phyloP scores from a whole-genome alignment of 345 rosid genomes.

The Pistacia integerrima region DNA sequence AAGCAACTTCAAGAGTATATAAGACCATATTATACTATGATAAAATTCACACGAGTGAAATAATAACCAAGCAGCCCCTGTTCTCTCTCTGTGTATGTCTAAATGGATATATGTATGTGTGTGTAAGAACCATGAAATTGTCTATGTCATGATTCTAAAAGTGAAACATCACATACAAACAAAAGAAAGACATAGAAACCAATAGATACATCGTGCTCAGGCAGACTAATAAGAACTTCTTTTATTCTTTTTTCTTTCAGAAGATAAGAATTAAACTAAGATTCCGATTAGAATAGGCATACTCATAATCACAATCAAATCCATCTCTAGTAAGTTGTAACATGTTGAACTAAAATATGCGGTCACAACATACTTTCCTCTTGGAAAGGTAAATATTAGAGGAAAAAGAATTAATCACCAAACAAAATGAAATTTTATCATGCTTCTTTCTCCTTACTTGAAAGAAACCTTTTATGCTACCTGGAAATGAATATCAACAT shows the following conservation, averaged over 20 bases:
- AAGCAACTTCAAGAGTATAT: not conserved
- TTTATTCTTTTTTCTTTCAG: no score
- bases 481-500: constrained; percentile 1
- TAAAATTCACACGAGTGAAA: not conserved
- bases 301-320: not conserved
- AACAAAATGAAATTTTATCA: not conserved
- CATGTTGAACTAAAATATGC: not conserved
- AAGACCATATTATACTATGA: not conserved
- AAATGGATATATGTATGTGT: not conserved
- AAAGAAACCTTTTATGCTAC: not conserved
- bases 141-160: not conserved
- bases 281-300: not conserved
- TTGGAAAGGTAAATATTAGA: not conserved
- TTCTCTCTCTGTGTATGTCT: not conserved
- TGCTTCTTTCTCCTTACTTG: not conserved
- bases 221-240: not conserved
- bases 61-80: not conserved
- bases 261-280: no score
- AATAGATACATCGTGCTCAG: not conserved
- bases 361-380: not conserved
- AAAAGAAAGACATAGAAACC: not conserved
- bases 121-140: not conserved
- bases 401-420: not conserved
- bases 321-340: constrained; percentile 4
- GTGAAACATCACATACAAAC: not conserved